Conservation (phyloP, 441 rosid species). For the Erodium moschatum region DNA sequence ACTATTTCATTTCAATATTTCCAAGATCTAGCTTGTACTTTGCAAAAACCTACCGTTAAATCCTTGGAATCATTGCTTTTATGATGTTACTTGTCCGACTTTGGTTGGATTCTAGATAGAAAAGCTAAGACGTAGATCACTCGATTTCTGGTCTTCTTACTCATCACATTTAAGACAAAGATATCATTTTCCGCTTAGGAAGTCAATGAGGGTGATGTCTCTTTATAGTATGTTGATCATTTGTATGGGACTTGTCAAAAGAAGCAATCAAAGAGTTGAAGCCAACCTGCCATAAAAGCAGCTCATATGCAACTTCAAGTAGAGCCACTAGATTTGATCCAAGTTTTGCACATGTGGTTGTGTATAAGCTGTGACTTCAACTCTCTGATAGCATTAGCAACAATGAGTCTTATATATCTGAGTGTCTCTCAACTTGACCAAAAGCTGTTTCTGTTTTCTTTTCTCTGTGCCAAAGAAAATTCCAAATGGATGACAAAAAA, state of each 20-base stretch:
- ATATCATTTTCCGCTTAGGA: no score
- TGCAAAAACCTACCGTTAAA: no score
- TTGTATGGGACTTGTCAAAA: neutral
- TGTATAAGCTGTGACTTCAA: neutral
- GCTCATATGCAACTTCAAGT: no score
- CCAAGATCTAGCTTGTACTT: no score
- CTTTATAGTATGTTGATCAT: neutral
- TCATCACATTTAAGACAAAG: neutral
- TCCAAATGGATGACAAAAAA: neutral
- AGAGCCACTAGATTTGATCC: no score
- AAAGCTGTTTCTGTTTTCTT: neutral
- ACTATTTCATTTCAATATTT: no score
- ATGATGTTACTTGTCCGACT: neutral
- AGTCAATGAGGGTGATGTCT: no score
- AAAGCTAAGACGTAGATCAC: neutral
- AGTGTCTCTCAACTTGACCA: neutral
- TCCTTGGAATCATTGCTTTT: no score
- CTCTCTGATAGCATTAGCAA: neutral
- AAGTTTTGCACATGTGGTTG: no score
- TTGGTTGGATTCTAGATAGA: neutral
- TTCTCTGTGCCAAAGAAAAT: neutral
- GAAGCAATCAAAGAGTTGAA: neutral
- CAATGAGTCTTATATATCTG: neutral
- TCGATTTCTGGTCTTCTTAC: neutral
- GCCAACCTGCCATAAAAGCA: neutral